A percentile compares a stretch with the other conserved stretches of the same genome.
These are phyloP conservation scores for Candida manassasensis DNA, from an alignment of 805 yeast genomes.

Conservation along the genomic window DNA sequence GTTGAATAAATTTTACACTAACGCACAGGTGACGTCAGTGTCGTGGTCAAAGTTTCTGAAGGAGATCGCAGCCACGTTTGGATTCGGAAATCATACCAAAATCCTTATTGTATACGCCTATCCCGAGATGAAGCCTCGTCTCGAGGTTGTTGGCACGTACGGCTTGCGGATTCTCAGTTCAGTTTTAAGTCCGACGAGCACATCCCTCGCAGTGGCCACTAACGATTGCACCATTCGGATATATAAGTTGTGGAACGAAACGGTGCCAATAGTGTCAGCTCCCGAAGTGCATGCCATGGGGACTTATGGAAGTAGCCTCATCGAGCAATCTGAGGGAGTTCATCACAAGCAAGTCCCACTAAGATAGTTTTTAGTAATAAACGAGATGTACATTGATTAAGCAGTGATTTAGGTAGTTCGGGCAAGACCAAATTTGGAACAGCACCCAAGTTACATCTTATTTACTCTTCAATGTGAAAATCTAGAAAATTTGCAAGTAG, in stretches of 20 bases:
- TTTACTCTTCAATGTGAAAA: too few species aligned
- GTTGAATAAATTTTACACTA: conserved; percentile 50
- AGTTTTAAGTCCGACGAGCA: conserved; percentile 58
- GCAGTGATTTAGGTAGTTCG: too few species aligned
- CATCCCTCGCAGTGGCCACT: conserved; percentile 65
- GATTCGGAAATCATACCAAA: conserved; percentile 56
- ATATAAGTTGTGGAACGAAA: conserved; percentile 59
- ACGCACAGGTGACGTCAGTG: conserved; percentile 74
- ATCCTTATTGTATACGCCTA: conserved; percentile 61
- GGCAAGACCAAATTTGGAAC: too few species aligned
- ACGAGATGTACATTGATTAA: too few species aligned
- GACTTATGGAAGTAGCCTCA: conserved; percentile 18
- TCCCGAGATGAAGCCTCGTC: conserved; percentile 52
- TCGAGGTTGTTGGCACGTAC: conserved; percentile 46
- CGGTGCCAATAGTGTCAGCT: conserved; percentile 27
- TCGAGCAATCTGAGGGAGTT: conserved; percentile 57
- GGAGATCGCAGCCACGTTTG: conserved; percentile 76
- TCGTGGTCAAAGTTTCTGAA: conserved; percentile 65
- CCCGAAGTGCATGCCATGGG: conserved; percentile 28
- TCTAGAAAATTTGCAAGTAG: too few species aligned
- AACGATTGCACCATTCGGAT: conserved; percentile 77
- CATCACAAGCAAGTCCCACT: conserved; percentile 20
- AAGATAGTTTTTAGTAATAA: too few species aligned
- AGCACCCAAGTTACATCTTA: too few species aligned
- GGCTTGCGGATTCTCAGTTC: conserved; percentile 63